Evolutionary conservation across 192 early-diverging fungal genomes (phyloP), one percentile per base, ranked within the genome.

Genomic region (Rhizophlyctis rosea): DNA sequence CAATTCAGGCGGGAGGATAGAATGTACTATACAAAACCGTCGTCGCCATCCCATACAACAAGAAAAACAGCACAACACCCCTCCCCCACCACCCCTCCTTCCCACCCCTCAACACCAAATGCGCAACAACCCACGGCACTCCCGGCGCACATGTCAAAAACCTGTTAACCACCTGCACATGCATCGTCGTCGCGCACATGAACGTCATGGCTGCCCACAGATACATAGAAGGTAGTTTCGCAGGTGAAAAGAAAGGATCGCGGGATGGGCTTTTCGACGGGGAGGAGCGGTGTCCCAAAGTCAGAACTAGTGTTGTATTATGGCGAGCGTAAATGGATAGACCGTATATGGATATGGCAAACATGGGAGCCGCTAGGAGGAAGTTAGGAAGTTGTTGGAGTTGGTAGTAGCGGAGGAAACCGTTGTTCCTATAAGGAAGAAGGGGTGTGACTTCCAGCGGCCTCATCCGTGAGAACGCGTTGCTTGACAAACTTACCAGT

Each of bases 351-450:
- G 87, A 87, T 4, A 93, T 73, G 0, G 61, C 39, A 32, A 89
- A 76, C 76, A 93, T 90, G 3, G 94, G 94, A 21, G 79, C 67
- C 0, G 92, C 92, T 25, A 97, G 75, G 14, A 90, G 62, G 78
- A 97, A 97, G 74, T 95, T 95, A 4, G 92, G 92, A n/a, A 93
- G 76, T 68, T 97, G 90, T 54, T 87, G 80, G 9, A 84, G 31
- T 28, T 88, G 81, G 60, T 86, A 97, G 73, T 97, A 97, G 0
- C 74, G 62, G 25, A 97, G 63, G 66, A 97, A 91, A 2, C 94
- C 94, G 59, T 82, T 77, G 69, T 93, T 86, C 92, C 88, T 91
- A 57, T 14, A 39, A 31, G 50, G 29, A 59, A 48, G 16, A 54
- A n/a, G 35, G 59, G n/a, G n/a, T n/a, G n/a, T 39, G 49, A 25